Base-by-base conservation (phyloP, 176 grass and related monocot genomes). In the Triticum dicoccoides region DNA sequence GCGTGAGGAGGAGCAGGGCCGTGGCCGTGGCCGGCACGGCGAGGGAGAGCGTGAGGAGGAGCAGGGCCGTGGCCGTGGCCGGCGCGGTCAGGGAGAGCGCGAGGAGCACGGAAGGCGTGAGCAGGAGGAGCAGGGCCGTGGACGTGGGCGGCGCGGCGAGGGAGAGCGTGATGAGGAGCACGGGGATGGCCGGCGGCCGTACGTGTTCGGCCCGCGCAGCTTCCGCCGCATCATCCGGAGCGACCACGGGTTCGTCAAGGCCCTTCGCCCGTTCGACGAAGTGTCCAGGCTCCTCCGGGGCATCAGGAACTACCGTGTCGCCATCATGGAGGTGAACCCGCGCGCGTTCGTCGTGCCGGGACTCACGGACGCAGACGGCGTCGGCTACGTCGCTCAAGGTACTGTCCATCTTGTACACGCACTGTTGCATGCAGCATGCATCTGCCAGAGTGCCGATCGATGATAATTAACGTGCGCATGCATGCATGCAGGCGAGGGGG, bases 321-420 rank as follows among this genome's bases (percentile, higher is more conserved):
- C 61, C 4, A 66, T 95, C 3, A n/a, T 93, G 11, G 91, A 95
- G 75, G 81, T 87, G 1, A 87, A 80, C 73, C 96, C 93, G 3
- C 88, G 86, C 38, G 69, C 93, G 0, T 98, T 95, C 88, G 20
- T 95, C 3, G 27, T 94, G 68, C 96, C 96, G 3, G 78, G 74
- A 52, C 88, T 91, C 88, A 64, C 84, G 4, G 96, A 98, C 67
- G 88, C 90, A 3, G 88, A 98, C 65, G 41, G 62, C 63, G 23
- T 98, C 69, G n/a, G 86, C 84, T 98, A 92, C 65, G 93, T 98
- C 3, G 82, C 67, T 3, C 78, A 86, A 83, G 96, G 95, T 91
- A 87, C 35, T 0, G 0, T 47, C 3, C 11, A 47, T 13, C 44
- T 47, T 47, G 11, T 45, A 12, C 44, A 45, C 44, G 44, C 12